Base-by-base conservation (phyloP, 2,329 filamentous ascomycete genomes). In the Aspergillus oerlinghausenensis region DNA sequence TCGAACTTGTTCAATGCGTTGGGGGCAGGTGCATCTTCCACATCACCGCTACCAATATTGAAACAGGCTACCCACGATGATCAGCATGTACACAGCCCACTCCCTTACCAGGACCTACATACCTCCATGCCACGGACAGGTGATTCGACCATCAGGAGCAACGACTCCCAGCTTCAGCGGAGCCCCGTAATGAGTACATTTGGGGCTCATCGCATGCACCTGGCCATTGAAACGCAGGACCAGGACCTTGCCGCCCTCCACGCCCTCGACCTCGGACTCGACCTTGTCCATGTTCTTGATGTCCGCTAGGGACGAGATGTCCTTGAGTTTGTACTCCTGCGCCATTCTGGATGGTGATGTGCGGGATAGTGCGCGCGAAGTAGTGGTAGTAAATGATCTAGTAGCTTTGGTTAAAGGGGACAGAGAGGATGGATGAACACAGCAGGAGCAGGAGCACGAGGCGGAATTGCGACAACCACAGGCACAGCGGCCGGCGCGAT, bases 111-210 rank as follows among this genome's bases (percentile, higher is more conserved):
- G 32, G 32, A 17, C 50, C 49, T 19, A 73, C 80, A 63, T 72
- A 94, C 90, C 91, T 78, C 93, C 93, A 72, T 97, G 93, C 94
- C 94, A 97, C 3, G 93, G 92, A 73, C 94, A 99, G 6, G 90
- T 96, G 60, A 99, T 75, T 51, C 91, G 83, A 4, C 94, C 94
- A 64, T 89, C 87, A 2, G 85, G 84, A 7, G 90, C 90, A 61
- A 99, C 76, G 7, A 97, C 87, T 54, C 94, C 94, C 64, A 93
- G 91, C 53, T 86, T 85, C 62, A 99, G 77, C 14, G 94, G 94
- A 43, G 93, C 94, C 35, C 94, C 93, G 71, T 96, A 97, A 76
- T 97, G 93, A 14, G 84, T 87, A 71, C 94, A 99, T 64, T 88
- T 94, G 42, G 90, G 79, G 38, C 89, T 92, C 38, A 95, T 74